These are phyloP conservation scores for Cichorium intybus DNA, from an alignment of 140 eudicot genomes.

Conservation along the genomic window DNA sequence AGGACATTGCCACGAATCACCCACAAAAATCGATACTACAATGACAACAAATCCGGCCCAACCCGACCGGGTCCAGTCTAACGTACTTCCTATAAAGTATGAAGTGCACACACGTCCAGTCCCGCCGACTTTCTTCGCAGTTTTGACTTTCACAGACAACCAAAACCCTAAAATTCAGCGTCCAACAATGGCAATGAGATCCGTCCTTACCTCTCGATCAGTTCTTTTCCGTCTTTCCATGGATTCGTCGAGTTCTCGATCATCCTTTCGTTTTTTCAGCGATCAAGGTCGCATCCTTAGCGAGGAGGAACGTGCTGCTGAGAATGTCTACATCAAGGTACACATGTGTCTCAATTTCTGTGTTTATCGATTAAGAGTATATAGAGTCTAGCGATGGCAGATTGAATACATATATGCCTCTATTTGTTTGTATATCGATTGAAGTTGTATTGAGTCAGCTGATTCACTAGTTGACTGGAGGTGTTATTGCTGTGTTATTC, in stretches of 20 bases:
- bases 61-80: constrained; percentile 1
- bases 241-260: constrained; percentile 33
- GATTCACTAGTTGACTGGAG: constrained; percentile 8
- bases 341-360: background rate
- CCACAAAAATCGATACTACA: background rate
- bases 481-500: constrained; percentile 6
- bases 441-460: constrained; percentile 2
- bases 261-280: constrained; percentile 58
- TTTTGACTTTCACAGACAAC: constrained; percentile 18
- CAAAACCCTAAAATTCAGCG: constrained; percentile 22
- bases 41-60: constrained; percentile 8
- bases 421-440: background rate
- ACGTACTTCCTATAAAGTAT: background rate
- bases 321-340: constrained; percentile 70
- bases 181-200: constrained; percentile 56
- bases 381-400: constrained; percentile 3
- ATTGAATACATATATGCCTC: background rate
- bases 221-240: constrained; percentile 37
- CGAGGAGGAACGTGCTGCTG: constrained; percentile 85
- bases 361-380: constrained; percentile 1
- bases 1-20: background rate
- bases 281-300: constrained; percentile 66
- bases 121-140: background rate
- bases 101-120: background rate
- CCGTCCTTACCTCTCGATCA: constrained; percentile 31